A percentile compares a stretch with the other conserved stretches of the same genome.
Conservation (phyloP, 2,329 filamentous ascomycete species). For the Zasmidium citrigriseum region DNA sequence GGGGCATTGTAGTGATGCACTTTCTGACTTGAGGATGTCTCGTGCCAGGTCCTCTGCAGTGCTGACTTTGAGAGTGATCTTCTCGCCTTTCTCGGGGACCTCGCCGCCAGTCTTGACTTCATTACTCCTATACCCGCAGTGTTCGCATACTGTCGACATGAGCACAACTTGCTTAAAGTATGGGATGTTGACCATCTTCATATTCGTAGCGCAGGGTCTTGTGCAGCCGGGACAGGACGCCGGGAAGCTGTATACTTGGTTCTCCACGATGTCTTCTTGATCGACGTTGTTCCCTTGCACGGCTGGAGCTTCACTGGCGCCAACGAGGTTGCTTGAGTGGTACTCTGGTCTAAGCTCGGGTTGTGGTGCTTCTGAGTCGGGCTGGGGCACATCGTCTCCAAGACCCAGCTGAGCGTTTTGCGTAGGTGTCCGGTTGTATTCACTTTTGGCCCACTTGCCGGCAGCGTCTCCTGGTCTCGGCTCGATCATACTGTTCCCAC, state of each 20-base stretch:
- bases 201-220: slow-evolving; percentile 83
- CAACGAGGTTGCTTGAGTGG: slow-evolving; percentile 46
- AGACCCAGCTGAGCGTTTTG: slow-evolving; percentile 88
- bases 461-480: slow-evolving; percentile 73
- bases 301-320: slow-evolving; percentile 15
- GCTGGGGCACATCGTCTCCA: slow-evolving; percentile 46
- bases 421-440: slow-evolving; percentile 78
- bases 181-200: slow-evolving; percentile 98
- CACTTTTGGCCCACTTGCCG: slow-evolving; percentile 85
- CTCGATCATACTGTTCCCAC: slow-evolving; percentile 95
- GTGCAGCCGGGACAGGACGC: slow-evolving; percentile 89
- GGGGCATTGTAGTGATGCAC: slow-evolving; percentile 80
- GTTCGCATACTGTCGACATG: slow-evolving; percentile 89
- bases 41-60: slow-evolving; percentile 74
- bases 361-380: slow-evolving; percentile 53
- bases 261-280: slow-evolving; percentile 71
- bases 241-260: slow-evolving; percentile 91
- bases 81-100: slow-evolving; percentile 81
- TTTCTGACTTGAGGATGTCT: slow-evolving; percentile 96
- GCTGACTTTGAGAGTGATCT: slow-evolving; percentile 75
- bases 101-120: slow-evolving; percentile 97
- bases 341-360: slow-evolving; percentile 59
- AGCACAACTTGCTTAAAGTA: slow-evolving; percentile 97
- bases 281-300: slow-evolving; percentile 43
- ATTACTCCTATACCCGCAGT: slow-evolving; percentile 88